A percentile compares a stretch with the other conserved stretches of the same genome.
phyloP scores from a whole-genome alignment of 371 early-diverging fungal genomes.

The Haplosporangium sp. region DNA sequence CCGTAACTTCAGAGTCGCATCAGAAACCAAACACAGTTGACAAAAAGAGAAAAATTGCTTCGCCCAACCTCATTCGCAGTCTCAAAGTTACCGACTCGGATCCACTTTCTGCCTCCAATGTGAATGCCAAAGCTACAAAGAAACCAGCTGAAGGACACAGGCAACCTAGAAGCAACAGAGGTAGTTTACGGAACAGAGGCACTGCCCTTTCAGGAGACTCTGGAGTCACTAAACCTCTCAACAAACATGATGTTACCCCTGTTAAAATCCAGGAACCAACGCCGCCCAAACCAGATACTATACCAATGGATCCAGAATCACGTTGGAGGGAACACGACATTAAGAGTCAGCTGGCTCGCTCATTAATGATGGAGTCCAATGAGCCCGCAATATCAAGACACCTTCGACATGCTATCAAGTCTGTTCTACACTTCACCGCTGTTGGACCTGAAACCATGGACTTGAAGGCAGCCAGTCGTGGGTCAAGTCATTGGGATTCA shows the following conservation, averaged over 20 bases:
- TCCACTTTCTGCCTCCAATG: conserved; percentile 20
- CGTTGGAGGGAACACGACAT: conserved; percentile 55
- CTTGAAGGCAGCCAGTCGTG: conserved; percentile 30
- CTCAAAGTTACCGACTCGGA: conserved; percentile 15
- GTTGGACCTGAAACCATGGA: conserved; percentile 60
- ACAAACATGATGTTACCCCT: not conserved
- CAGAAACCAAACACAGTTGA: not conserved
- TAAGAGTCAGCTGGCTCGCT: conserved; percentile 53
- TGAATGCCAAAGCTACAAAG: conserved; percentile 4
- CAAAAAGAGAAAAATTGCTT: not conserved
- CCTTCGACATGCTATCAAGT: conserved; percentile 60
- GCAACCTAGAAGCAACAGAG: conserved; percentile 6
- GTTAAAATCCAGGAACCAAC: not conserved
- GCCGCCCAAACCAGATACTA: conserved; percentile 5
- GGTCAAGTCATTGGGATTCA: conserved; percentile 22
- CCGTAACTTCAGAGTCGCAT: not conserved
- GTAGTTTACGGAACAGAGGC: conserved; percentile 21
- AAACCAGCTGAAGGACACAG: not conserved
- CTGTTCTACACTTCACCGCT: conserved; percentile 58
- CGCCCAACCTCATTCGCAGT: conserved; percentile 2
- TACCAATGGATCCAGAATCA: conserved; percentile 51
- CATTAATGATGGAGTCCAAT: conserved; percentile 47
- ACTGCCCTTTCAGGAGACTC: not conserved
- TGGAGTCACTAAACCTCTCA: not conserved
- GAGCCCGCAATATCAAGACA: conserved; percentile 60